Evolutionary conservation across 345 rosid species (phyloP).

Genomic region (Corchorus olitorius): DNA sequence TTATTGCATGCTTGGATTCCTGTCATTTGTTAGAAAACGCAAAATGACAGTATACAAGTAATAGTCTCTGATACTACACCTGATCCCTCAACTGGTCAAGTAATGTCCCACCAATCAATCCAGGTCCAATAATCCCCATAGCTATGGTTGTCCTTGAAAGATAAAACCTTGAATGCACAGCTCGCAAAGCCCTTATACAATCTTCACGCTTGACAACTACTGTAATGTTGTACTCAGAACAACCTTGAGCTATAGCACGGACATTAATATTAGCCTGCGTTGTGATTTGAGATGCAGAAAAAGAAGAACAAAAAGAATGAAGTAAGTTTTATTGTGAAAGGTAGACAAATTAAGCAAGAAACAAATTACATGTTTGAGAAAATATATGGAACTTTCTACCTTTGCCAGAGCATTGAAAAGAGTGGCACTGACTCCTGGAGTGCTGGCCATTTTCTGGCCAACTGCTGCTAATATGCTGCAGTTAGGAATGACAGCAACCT

Average conservation of each 20-base stretch:
- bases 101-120: slow-evolving; percentile 88
- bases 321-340: background rate
- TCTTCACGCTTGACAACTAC: slow-evolving; percentile 90
- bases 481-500: slow-evolving; percentile 83
- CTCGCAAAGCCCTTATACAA: slow-evolving; percentile 88
- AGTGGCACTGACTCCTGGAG: slow-evolving; percentile 98
- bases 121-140: slow-evolving; percentile 95
- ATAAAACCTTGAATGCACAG: slow-evolving; percentile 97
- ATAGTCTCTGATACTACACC: slow-evolving; percentile 39
- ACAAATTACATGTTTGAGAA: background rate
- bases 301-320: background rate
- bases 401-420: slow-evolving; percentile 95
- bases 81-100: slow-evolving; percentile 97
- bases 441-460: slow-evolving; percentile 99
- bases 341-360: background rate
- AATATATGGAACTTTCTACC: slow-evolving; percentile 45
- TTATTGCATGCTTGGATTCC: background rate
- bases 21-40: background rate
- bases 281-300: slow-evolving; percentile 11
- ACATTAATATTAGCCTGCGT: slow-evolving; percentile 92
- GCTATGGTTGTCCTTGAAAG: slow-evolving; percentile 91
- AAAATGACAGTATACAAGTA: background rate
- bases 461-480: slow-evolving; percentile 97
- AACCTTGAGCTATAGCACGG: slow-evolving; percentile 99
- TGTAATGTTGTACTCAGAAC: slow-evolving; percentile 95